phyloP scores from a whole-genome alignment of 495 filamentous ascomycete genomes.

The Penicillium atrosanguineum region DNA sequence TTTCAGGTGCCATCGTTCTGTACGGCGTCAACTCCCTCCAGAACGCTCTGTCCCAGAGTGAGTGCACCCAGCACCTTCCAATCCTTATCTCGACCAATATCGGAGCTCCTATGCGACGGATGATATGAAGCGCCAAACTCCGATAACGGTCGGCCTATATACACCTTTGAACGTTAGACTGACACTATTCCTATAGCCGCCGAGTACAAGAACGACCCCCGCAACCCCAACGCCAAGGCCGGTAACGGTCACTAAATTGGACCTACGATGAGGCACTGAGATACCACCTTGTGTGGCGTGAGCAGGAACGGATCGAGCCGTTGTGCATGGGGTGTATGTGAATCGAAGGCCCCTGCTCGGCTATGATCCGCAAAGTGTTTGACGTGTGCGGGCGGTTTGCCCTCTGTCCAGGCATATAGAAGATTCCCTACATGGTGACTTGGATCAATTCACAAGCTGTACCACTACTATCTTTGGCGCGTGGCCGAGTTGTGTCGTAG shows the following conservation, averaged over 20 bases:
- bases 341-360: conserved; percentile 5
- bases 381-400: conserved; percentile 35
- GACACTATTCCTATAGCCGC: conserved; percentile 57
- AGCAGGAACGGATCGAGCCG: conserved; percentile 14
- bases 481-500: not conserved
- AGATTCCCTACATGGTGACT: conserved; percentile 35
- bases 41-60: conserved; percentile 68
- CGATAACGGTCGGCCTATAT: conserved; percentile 2
- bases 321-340: conserved; percentile 12
- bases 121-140: not conserved
- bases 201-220: conserved; percentile 93
- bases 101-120: not conserved
- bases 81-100: not conserved
- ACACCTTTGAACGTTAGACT: conserved; percentile 10
- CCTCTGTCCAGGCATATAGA: conserved; percentile 47
- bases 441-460: conserved; percentile 48
- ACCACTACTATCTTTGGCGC: conserved; percentile 26
- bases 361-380: conserved; percentile 24
- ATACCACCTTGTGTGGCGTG: conserved; percentile 15
- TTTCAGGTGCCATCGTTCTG: conserved; percentile 70
- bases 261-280: conserved; percentile 14
- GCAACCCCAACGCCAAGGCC: conserved; percentile 71
- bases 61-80: conserved; percentile 33
- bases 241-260: conserved; percentile 43
- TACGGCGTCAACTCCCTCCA: conserved; percentile 84